Percentiles rank a stretch among this genome's conserved stretches.
phyloP scores from a whole-genome alignment of 2,329 filamentous ascomycete genomes.

The Fusarium newnesense region DNA sequence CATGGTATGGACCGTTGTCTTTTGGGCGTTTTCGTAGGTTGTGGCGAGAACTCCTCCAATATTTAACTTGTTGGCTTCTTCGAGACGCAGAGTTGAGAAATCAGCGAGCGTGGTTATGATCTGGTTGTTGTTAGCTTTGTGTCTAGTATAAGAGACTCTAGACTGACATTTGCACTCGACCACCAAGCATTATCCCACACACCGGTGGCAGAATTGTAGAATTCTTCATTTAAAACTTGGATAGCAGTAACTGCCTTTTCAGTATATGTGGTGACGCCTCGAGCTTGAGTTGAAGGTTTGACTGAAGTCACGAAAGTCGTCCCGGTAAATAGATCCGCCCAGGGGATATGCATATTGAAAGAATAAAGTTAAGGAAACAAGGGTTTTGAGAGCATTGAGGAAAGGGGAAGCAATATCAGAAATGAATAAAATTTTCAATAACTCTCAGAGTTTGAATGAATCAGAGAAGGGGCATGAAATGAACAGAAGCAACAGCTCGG shows the following conservation, averaged over 20 bases:
- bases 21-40: slow-evolving; percentile 59
- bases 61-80: slow-evolving; percentile 50
- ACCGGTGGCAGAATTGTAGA: slow-evolving; percentile 69
- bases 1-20: slow-evolving; percentile 48
- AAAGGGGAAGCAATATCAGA: neutral
- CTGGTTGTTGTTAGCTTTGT: slow-evolving; percentile 6
- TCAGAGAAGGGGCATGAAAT: slow-evolving; percentile 22
- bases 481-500: slow-evolving; percentile 10
- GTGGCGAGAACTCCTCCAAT: slow-evolving; percentile 55
- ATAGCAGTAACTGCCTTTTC: slow-evolving; percentile 49
- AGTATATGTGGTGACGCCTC: slow-evolving; percentile 45
- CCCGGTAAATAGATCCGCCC: slow-evolving; percentile 37
- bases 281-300: slow-evolving; percentile 23
- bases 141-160: neutral
- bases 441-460: slow-evolving; percentile 14
- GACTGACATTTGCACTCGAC: slow-evolving; percentile 71
- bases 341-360: slow-evolving; percentile 41
- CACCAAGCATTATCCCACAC: slow-evolving; percentile 77
- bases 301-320: slow-evolving; percentile 31
- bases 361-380: slow-evolving; percentile 8
- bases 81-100: slow-evolving; percentile 52
- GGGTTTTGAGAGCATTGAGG: neutral
- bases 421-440: slow-evolving; percentile 17
- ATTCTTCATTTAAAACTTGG: slow-evolving; percentile 62
- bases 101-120: slow-evolving; percentile 70